A percentile compares a stretch with the other conserved stretches of the same genome.
Conservation (phyloP, 2,329 filamentous ascomycete genomes). For the Corinectria fuckeliana region DNA sequence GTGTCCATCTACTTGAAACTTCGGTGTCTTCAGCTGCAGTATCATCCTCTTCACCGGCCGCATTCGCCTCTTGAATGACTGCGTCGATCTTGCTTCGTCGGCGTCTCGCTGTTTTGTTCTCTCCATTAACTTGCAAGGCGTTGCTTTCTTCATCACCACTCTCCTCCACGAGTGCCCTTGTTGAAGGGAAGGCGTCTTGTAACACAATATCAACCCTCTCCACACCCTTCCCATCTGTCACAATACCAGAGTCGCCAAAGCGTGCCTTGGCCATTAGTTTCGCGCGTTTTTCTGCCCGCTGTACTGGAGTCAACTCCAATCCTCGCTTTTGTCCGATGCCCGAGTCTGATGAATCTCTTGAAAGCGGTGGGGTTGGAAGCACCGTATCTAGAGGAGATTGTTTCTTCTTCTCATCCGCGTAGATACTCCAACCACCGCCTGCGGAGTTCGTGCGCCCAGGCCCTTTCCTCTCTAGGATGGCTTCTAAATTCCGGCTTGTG, state of each 20-base stretch:
- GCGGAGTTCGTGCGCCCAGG: constrained; percentile 73
- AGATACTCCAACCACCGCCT: constrained; percentile 80
- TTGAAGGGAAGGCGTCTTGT: constrained; percentile 61
- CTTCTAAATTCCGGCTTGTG: constrained; percentile 72
- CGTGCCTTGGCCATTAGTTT: constrained; percentile 69
- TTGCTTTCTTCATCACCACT: constrained; percentile 33
- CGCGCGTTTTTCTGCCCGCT: constrained; percentile 60
- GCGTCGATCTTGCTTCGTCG: constrained; percentile 47
- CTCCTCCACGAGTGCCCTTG: constrained; percentile 25
- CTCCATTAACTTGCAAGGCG: constrained; percentile 22
- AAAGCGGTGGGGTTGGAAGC: constrained; percentile 55
- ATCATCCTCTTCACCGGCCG: constrained; percentile 24
- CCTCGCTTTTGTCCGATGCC: constrained; percentile 40
- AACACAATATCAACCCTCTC: constrained; percentile 67
- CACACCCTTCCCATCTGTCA: constrained; percentile 65
- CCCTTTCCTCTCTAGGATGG: constrained; percentile 73
- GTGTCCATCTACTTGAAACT: constrained; percentile 41
- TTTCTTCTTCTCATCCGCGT: constrained; percentile 66
- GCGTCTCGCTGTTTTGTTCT: constrained; percentile 17
- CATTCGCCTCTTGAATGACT: constrained; percentile 40
- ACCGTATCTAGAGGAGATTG: constrained; percentile 62
- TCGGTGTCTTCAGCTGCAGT: constrained; percentile 36
- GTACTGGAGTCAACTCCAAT: constrained; percentile 35
- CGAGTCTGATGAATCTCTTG: constrained; percentile 40
- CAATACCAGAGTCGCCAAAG: constrained; percentile 68